Evolutionary conservation across 106 monocot species (phyloP).

Genomic region (Acorus calamus): DNA sequence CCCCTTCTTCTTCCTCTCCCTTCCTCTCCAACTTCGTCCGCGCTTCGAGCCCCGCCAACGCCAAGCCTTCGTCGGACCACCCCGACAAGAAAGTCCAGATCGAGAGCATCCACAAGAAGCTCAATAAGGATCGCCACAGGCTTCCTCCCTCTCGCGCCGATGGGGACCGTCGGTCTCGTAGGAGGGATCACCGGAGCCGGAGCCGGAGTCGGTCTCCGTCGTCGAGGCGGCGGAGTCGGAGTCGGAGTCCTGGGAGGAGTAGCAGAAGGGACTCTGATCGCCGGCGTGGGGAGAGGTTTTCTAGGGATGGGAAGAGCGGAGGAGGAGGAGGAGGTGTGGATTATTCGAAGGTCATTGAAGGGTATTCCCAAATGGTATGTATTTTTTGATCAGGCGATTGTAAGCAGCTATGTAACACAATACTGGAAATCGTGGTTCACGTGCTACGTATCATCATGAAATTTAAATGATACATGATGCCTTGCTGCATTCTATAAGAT

Average conservation of each 20-base stretch:
- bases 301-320: background rate
- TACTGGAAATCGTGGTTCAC: too few species aligned
- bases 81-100: background rate
- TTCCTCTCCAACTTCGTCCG: conserved; percentile 50
- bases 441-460: too few species aligned
- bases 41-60: conserved; percentile 27
- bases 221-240: background rate
- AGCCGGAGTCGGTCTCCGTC: conserved; percentile 4
- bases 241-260: background rate
- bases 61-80: background rate
- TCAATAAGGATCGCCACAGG: conserved; percentile 9
- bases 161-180: background rate
- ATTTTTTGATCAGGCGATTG: too few species aligned
- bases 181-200: background rate
- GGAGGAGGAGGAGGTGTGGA: conserved; percentile 8
- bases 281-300: background rate
- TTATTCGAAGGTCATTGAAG: conserved; percentile 54
- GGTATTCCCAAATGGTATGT: conserved; percentile 62
- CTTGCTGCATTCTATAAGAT: too few species aligned
- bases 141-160: background rate
- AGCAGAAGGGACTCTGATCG: background rate
- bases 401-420: too few species aligned
- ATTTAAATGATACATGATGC: too few species aligned
- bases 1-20: conserved; percentile 9
- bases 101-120: conserved; percentile 36